Conservation (phyloP, 805 yeast species). For the Clavispora vitiphila region DNA sequence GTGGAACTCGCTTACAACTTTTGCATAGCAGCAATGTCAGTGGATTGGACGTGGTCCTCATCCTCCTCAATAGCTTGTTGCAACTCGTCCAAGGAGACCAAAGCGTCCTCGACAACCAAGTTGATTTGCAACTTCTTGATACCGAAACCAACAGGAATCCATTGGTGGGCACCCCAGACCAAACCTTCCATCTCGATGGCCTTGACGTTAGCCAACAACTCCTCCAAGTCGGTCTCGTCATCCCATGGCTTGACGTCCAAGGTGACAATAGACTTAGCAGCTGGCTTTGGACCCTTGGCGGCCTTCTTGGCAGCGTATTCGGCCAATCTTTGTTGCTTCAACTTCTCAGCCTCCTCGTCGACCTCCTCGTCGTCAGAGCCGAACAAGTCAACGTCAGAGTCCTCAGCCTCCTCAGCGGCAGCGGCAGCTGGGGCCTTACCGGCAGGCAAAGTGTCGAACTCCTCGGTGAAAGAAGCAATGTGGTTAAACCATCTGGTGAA, state of each 20-base stretch:
- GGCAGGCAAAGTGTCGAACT: conserved; percentile 78
- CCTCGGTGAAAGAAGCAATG: conserved; percentile 88
- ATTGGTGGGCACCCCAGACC: conserved; percentile 96
- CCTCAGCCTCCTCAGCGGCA: conserved; percentile 61
- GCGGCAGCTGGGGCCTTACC: conserved; percentile 57
- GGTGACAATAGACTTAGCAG: conserved; percentile 96
- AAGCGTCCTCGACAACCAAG: conserved; percentile 95
- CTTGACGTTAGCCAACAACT: conserved; percentile 83
- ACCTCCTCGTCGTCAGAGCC: conserved; percentile 93
- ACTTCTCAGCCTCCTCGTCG: conserved; percentile 94
- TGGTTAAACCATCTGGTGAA: conserved; percentile 99
- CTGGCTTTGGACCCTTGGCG: conserved; percentile 94
- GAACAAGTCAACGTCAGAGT: conserved; percentile 88
- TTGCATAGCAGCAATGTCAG: conserved; percentile 98
- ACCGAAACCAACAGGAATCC: conserved; percentile 98
- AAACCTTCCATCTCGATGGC: conserved; percentile 86
- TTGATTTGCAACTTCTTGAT: conserved; percentile 98
- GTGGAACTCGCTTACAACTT: conserved; percentile 59
- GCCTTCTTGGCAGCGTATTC: conserved; percentile 98
- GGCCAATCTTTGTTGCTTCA: conserved; percentile 97
- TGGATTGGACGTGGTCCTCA: conserved; percentile 99
- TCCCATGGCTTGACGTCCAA: conserved; percentile 99
- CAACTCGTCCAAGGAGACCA: conserved; percentile 89
- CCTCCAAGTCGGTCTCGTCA: conserved; percentile 95
- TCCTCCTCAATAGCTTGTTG: conserved; percentile 76